Percentiles rank a stretch among this genome's conserved stretches.
phyloP scores from a whole-genome alignment of 1,284 basidiomycete species.

The Boletellus deceptivus region DNA sequence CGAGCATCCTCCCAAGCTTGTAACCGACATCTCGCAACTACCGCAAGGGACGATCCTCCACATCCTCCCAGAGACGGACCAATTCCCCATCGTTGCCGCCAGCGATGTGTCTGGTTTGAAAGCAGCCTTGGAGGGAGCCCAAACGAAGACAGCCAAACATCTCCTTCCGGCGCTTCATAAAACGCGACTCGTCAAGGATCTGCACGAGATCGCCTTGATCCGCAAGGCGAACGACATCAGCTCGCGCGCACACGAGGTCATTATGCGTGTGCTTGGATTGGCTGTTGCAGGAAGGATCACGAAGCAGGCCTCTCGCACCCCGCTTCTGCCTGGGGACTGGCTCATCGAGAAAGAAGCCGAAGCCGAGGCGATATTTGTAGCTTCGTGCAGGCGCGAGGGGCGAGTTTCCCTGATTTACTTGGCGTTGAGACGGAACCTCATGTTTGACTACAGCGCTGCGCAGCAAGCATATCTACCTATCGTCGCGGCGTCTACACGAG shows the following conservation, averaged over 20 bases:
- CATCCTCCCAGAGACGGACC: conserved; percentile 55
- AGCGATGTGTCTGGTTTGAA: conserved; percentile 16
- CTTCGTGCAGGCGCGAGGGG: conserved; percentile 83
- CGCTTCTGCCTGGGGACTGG: conserved; percentile 73
- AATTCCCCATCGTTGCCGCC: conserved; percentile 53
- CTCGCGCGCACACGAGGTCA: conserved; percentile 81
- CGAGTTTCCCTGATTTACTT: conserved; percentile 35
- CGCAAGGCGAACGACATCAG: conserved; percentile 80
- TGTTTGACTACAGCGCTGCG: conserved; percentile 50
- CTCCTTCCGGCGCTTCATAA: conserved; percentile 74
- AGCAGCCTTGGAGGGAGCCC: conserved; percentile 43
- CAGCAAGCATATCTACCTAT: conserved; percentile 91
- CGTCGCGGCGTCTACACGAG: conserved; percentile 79
- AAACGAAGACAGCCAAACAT: conserved; percentile 37
- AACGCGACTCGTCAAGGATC: conserved; percentile 76
- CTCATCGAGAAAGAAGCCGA: conserved; percentile 87
- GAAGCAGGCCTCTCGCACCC: conserved; percentile 39
- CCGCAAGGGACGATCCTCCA: conserved; percentile 62
- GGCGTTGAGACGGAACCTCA: conserved; percentile 5
- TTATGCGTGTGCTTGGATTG: conserved; percentile 86
- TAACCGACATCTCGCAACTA: conserved; percentile 49
- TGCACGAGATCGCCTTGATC: conserved; percentile 71
- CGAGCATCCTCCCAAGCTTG: conserved; percentile 49
- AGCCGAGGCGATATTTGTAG: conserved; percentile 88
- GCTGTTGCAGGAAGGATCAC: conserved; percentile 58